A percentile compares a stretch with the other conserved stretches of the same genome.
phyloP scores from a whole-genome alignment of 768 basidiomycete genomes.

The Boletus vermiculosoides region DNA sequence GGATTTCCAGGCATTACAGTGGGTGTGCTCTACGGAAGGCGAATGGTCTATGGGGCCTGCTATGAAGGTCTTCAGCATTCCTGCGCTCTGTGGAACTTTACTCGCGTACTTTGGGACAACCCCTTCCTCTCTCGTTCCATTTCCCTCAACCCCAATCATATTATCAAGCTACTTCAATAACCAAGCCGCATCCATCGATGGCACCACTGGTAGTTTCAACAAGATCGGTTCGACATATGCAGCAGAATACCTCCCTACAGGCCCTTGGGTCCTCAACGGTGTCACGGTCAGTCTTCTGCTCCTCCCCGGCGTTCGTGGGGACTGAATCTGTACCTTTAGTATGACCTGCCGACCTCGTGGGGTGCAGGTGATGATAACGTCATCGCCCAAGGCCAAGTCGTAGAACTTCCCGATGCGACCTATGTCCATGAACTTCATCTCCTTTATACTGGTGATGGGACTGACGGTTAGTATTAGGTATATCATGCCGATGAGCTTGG shows the following conservation, averaged over 20 bases:
- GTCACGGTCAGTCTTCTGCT: constrained; percentile 33
- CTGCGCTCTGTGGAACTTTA: constrained; percentile 21
- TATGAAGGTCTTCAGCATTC: constrained; percentile 22
- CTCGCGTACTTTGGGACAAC: constrained; percentile 19
- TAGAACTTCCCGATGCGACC: constrained; percentile 34
- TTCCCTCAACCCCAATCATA: constrained; percentile 34
- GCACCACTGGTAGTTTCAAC: constrained; percentile 41
- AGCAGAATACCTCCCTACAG: constrained; percentile 40
- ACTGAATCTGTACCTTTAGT: constrained; percentile 29
- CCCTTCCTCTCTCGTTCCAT: constrained; percentile 20
- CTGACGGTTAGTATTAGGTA: constrained; percentile 26
- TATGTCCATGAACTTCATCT: constrained; percentile 49
- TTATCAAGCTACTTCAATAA: constrained; percentile 38
- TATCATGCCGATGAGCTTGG: neutral
- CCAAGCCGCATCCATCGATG: constrained; percentile 42
- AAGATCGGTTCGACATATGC: constrained; percentile 39
- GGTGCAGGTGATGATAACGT: constrained; percentile 45
- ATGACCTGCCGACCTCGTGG: constrained; percentile 43
- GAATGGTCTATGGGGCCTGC: constrained; percentile 9
- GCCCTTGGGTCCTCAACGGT: constrained; percentile 39
- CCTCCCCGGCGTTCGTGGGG: neutral
- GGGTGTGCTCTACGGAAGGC: constrained; percentile 4
- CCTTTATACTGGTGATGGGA: constrained; percentile 45
- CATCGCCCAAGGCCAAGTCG: constrained; percentile 41
- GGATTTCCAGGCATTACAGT: constrained; percentile 4